phyloP scores from a whole-genome alignment of 441 rosid genomes.

The Omphalea diandra region DNA sequence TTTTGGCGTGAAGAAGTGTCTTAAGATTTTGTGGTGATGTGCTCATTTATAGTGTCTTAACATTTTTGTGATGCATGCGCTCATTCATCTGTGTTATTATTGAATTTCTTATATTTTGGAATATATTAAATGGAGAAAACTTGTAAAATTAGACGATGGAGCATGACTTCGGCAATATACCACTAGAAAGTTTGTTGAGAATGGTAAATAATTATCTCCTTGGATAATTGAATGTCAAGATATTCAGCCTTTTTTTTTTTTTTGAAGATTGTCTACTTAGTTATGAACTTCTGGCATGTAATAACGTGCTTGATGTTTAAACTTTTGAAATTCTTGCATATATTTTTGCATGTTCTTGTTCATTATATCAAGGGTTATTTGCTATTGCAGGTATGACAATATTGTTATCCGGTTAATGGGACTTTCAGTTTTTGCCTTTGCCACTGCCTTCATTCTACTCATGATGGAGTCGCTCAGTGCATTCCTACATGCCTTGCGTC shows the following conservation, averaged over 20 bases:
- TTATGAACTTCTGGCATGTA: neutral
- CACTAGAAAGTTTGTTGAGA: neutral
- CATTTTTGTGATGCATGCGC: too few relatives aligned
- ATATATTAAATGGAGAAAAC: neutral
- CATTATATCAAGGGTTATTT: slow-evolving; percentile 8
- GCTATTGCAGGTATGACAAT: slow-evolving; percentile 73
- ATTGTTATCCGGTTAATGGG: slow-evolving; percentile 74
- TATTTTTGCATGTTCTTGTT: neutral
- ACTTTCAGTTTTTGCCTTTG: slow-evolving; percentile 84
- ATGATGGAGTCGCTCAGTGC: slow-evolving; percentile 99
- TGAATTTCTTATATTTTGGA: too few relatives aligned
- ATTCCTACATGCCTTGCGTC: slow-evolving; percentile 97
- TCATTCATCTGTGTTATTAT: too few relatives aligned
- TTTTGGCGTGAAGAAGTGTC: too few relatives aligned
- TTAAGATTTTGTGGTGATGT: too few relatives aligned
- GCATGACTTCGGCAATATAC: neutral
- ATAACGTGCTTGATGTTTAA: neutral
- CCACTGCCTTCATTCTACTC: slow-evolving; percentile 89
- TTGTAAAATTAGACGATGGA: neutral
- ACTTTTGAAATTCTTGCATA: neutral
- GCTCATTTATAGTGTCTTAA: too few relatives aligned
- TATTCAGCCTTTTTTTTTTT: too few relatives aligned
- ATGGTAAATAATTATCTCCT: too few relatives aligned
- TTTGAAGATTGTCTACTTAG: too few relatives aligned
- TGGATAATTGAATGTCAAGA: too few relatives aligned